Percentiles rank a stretch among this genome's conserved stretches.
Evolutionary conservation across 108 stramenopile species (phyloP).

Genomic region (Nitzschia sp.): DNA sequence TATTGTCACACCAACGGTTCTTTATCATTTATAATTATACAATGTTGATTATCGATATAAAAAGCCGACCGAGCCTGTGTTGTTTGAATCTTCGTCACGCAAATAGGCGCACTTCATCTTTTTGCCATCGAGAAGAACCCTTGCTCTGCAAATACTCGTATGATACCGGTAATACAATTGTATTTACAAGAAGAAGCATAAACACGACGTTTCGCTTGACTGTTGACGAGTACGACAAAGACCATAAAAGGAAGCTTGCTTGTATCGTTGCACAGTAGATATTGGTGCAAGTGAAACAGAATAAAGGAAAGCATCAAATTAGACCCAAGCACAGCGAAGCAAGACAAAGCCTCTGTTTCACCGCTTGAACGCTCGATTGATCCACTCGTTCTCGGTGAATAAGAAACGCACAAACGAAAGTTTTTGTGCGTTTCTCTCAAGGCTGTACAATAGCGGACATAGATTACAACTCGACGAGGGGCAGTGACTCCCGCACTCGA

Average conservation of each 20-base stretch:
- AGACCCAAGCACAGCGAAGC: neutral
- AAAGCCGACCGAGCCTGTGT: neutral
- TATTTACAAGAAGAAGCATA: no score
- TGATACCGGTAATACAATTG: no score
- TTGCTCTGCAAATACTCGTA: no score
- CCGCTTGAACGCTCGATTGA: slow-evolving; percentile 8
- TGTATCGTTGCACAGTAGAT: slow-evolving; percentile 2
- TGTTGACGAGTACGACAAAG: neutral
- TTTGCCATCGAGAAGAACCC: no score
- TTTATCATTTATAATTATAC: neutral
- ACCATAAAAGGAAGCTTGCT: neutral
- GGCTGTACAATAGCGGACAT: slow-evolving; percentile 34
- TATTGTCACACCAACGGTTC: neutral
- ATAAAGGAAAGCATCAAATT: neutral
- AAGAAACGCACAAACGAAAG: slow-evolving; percentile 26
- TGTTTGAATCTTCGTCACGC: neutral
- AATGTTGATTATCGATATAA: neutral
- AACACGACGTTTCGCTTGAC: no score
- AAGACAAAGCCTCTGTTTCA: slow-evolving; percentile 1
- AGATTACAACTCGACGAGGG: slow-evolving; percentile 38
- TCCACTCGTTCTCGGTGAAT: slow-evolving; percentile 17
- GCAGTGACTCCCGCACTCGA: slow-evolving; percentile 29
- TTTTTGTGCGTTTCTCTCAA: slow-evolving; percentile 29
- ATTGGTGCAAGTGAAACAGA: neutral
- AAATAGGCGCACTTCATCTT: neutral